A percentile compares a stretch with the other conserved stretches of the same genome.
These are phyloP conservation scores for Crucihimalaya himalaica DNA, from an alignment of 345 rosid species.

Conservation along the genomic window DNA sequence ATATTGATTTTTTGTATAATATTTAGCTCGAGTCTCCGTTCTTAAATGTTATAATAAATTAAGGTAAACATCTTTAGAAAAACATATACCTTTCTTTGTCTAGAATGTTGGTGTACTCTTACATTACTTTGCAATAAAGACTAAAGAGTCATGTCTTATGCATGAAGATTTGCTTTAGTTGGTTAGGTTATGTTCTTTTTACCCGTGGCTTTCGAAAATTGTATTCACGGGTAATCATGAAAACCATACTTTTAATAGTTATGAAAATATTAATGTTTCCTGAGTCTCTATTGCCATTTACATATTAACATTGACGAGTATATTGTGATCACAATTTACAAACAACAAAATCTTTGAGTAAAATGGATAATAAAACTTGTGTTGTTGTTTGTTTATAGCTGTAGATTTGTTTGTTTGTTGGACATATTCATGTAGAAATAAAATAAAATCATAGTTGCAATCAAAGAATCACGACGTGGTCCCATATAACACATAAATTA, in stretches of 20 bases:
- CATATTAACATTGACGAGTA: neutral
- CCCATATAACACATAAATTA: constrained; percentile 13
- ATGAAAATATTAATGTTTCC: neutral
- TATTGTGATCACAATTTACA: neutral
- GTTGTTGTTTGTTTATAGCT: constrained; percentile 16
- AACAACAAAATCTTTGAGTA: neutral
- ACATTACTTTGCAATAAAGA: constrained; percentile 35
- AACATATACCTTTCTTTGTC: constrained; percentile 37
- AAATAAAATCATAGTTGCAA: constrained; percentile 23
- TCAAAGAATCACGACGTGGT: constrained; percentile 33
- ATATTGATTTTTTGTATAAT: neutral
- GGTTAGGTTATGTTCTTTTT: constrained; percentile 34
- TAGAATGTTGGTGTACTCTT: constrained; percentile 28
- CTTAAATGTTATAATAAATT: neutral
- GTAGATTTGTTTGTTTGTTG: neutral
- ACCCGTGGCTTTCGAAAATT: constrained; percentile 24
- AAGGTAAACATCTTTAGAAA: constrained; percentile 2
- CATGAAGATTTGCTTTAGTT: constrained; percentile 43
- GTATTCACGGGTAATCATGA: constrained; percentile 43
- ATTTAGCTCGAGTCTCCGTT: neutral
- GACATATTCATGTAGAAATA: neutral
- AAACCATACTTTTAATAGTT: constrained; percentile 5
- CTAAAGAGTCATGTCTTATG: constrained; percentile 40
- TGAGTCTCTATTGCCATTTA: neutral
- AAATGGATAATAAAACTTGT: neutral